Evolutionary conservation across 768 basidiomycete species (phyloP).

Genomic region (Boletales sp.): DNA sequence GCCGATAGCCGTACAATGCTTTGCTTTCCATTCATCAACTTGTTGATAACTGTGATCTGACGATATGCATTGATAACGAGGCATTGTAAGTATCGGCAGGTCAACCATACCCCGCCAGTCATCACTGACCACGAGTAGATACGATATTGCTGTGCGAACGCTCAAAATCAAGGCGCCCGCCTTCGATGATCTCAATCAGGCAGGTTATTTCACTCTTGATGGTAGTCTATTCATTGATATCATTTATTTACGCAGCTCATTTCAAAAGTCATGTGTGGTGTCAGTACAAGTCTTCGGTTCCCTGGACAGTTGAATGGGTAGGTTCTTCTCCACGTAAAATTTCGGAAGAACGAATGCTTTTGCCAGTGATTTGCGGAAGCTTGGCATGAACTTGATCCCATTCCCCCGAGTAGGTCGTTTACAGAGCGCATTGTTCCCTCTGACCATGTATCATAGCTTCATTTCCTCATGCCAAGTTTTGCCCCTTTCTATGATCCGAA

Average conservation of each 20-base stretch:
- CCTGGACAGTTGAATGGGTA: slow-evolving; percentile 92
- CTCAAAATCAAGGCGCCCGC: slow-evolving; percentile 61
- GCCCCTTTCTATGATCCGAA: slow-evolving; percentile 80
- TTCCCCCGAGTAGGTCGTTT: slow-evolving; percentile 77
- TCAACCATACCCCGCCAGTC: not conserved
- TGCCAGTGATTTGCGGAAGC: slow-evolving; percentile 75
- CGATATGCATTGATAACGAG: slow-evolving; percentile 85
- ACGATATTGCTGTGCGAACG: slow-evolving; percentile 64
- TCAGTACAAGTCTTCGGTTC: slow-evolving; percentile 88
- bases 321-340: slow-evolving; percentile 13
- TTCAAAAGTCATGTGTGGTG: slow-evolving; percentile 90
- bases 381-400: slow-evolving; percentile 91
- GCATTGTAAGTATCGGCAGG: slow-evolving; percentile 52
- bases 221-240: not conserved
- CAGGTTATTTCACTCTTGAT: slow-evolving; percentile 27
- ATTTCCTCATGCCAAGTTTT: slow-evolving; percentile 95
- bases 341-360: slow-evolving; percentile 3
- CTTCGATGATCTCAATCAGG: slow-evolving; percentile 68
- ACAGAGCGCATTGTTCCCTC: not conserved
- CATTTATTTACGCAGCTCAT: slow-evolving; percentile 48
- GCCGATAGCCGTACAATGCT: slow-evolving; percentile 70
- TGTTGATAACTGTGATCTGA: slow-evolving; percentile 83
- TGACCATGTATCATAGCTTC: slow-evolving; percentile 52
- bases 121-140: slow-evolving; percentile 39
- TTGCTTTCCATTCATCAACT: slow-evolving; percentile 84